Conservation (phyloP, 192 early-diverging fungal species). For the Rhizophagus prolifer region DNA sequence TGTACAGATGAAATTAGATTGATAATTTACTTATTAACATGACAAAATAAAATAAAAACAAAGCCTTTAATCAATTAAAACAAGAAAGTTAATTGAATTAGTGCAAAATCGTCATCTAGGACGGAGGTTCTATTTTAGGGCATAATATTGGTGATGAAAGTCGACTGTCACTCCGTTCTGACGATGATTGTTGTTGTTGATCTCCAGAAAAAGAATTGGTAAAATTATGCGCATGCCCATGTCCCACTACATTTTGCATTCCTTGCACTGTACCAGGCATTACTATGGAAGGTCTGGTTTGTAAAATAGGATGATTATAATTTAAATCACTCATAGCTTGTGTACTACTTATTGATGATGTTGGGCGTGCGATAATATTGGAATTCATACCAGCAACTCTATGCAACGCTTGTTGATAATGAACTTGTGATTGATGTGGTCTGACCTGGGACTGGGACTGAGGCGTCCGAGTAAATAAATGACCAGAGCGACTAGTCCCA, state of each 20-base stretch:
- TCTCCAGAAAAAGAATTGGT: neutral
- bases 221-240: neutral
- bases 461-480: neutral
- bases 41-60: neutral
- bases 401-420: neutral
- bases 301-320: neutral
- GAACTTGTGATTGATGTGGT: neutral
- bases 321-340: neutral
- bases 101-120: neutral
- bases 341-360: neutral
- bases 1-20: neutral
- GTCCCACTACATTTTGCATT: neutral
- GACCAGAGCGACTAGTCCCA: neutral
- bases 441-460: neutral
- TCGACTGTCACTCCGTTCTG: neutral
- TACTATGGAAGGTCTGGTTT: neutral
- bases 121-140: neutral
- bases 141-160: neutral
- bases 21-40: neutral
- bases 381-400: neutral
- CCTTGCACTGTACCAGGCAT: neutral
- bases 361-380: neutral
- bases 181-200: neutral
- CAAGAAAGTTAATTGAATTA: neutral
- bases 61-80: neutral